These are phyloP conservation scores for Claviceps sp. DNA, from an alignment of 2,329 filamentous ascomycete species.

Conservation along the genomic window DNA sequence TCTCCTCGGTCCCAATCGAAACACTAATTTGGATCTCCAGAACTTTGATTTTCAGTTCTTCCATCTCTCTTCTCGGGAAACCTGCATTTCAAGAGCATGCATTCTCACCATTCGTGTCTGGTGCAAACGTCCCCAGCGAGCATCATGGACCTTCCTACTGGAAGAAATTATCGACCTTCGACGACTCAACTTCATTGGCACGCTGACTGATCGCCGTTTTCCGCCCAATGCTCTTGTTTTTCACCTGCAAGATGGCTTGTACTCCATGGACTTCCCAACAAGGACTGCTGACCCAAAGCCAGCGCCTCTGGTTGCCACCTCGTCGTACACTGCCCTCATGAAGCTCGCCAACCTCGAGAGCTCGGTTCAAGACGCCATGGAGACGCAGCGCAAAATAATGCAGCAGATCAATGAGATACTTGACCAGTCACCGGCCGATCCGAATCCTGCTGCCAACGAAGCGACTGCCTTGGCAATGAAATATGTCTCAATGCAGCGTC, in stretches of 20 bases:
- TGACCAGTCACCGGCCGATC: conserved; percentile 25
- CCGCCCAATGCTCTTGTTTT: conserved; percentile 76
- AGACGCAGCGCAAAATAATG: conserved; percentile 60
- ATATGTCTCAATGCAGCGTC: conserved; percentile 50
- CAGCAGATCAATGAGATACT: conserved; percentile 60
- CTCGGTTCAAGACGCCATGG: conserved; percentile 79
- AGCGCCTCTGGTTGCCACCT: conserved; percentile 43
- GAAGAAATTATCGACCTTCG: conserved; percentile 60
- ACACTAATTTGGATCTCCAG: conserved; percentile 16
- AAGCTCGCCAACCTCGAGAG: conserved; percentile 77
- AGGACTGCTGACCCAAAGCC: conserved; percentile 37
- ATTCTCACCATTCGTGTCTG: conserved; percentile 59
- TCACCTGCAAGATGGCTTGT: conserved; percentile 75
- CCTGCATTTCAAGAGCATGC: conserved; percentile 51
- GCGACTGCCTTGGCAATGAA: conserved; percentile 32
- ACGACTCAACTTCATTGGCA: conserved; percentile 66
- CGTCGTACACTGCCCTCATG: conserved; percentile 81
- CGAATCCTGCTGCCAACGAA: conserved; percentile 36
- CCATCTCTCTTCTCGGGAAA: conserved; percentile 52
- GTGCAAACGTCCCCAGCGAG: conserved; percentile 41
- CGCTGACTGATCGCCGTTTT: conserved; percentile 54
- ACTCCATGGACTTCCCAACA: conserved; percentile 59
- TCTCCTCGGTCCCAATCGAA: neutral
- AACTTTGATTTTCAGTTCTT: conserved; percentile 87
- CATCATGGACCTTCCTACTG: conserved; percentile 50